Percentiles rank a stretch among this genome's conserved stretches.
These are phyloP conservation scores for Podospora fimiseda DNA, from an alignment of 495 filamentous ascomycete species.

Conservation along the genomic window DNA sequence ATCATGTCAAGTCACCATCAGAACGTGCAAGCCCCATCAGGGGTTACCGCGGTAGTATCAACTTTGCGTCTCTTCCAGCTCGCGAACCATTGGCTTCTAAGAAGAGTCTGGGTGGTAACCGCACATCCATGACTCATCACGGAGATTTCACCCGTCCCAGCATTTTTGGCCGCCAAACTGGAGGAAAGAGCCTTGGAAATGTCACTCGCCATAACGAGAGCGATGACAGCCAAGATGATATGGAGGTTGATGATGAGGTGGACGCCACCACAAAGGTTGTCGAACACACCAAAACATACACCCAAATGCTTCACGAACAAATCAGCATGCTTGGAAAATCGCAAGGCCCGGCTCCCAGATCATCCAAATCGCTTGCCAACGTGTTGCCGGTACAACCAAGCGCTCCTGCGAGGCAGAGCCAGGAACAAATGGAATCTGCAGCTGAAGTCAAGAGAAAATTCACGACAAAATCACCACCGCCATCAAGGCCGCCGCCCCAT, in stretches of 20 bases:
- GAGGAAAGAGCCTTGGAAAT: slow-evolving; percentile 52
- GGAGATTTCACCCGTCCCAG: slow-evolving; percentile 61
- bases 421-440: slow-evolving; percentile 47
- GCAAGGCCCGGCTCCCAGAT: slow-evolving; percentile 52
- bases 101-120: slow-evolving; percentile 62
- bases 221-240: slow-evolving; percentile 46
- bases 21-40: slow-evolving; percentile 44
- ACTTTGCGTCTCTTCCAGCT: slow-evolving; percentile 85
- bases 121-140: slow-evolving; percentile 71
- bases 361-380: slow-evolving; percentile 65
- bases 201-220: slow-evolving; percentile 30
- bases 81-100: slow-evolving; percentile 79
- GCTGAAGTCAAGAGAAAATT: slow-evolving; percentile 26
- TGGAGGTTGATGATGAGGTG: slow-evolving; percentile 56
- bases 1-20: slow-evolving; percentile 44
- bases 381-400: slow-evolving; percentile 27
- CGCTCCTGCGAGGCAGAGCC: slow-evolving; percentile 10
- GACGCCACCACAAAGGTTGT: slow-evolving; percentile 30
- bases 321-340: slow-evolving; percentile 88
- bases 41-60: slow-evolving; percentile 74
- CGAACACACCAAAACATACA: slow-evolving; percentile 78
- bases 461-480: slow-evolving; percentile 27
- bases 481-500: slow-evolving; percentile 27
- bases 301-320: slow-evolving; percentile 82
- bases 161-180: slow-evolving; percentile 59